Conservation (phyloP, 495 filamentous ascomycete genomes). For the Penicillium pancosmium region DNA sequence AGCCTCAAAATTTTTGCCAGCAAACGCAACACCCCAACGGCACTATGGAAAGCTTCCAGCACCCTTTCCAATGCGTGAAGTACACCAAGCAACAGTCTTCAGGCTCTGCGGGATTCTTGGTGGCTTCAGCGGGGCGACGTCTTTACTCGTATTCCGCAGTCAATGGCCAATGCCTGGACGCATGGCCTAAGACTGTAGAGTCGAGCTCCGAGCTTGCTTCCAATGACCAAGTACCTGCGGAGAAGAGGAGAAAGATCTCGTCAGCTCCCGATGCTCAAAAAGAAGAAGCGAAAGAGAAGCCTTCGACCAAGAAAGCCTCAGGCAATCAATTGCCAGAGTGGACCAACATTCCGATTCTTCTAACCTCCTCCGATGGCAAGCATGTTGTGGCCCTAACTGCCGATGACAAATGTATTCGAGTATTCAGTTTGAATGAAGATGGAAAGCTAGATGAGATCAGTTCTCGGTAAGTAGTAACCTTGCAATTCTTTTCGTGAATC, state of each 20-base stretch:
- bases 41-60: slow-evolving; percentile 42
- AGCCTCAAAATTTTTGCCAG: slow-evolving; percentile 19
- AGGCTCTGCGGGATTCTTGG: slow-evolving; percentile 41
- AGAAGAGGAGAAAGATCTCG: slow-evolving; percentile 55
- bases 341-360: slow-evolving; percentile 58
- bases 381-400: slow-evolving; percentile 77
- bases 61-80: slow-evolving; percentile 58
- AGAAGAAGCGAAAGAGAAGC: slow-evolving; percentile 17
- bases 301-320: slow-evolving; percentile 12
- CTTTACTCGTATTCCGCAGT: slow-evolving; percentile 53
- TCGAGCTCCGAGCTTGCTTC: slow-evolving; percentile 20
- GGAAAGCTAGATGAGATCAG: slow-evolving; percentile 69
- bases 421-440: slow-evolving; percentile 66
- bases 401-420: slow-evolving; percentile 88
- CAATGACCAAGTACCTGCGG: slow-evolving; percentile 44
- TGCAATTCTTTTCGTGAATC: neutral
- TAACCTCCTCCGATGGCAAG: slow-evolving; percentile 59
- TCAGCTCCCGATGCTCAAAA: slow-evolving; percentile 23
- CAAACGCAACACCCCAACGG: slow-evolving; percentile 19
- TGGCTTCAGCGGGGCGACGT: slow-evolving; percentile 59
- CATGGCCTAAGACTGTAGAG: slow-evolving; percentile 52
- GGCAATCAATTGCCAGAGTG: slow-evolving; percentile 32
- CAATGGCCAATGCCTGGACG: slow-evolving; percentile 45
- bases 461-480: slow-evolving; percentile 57
- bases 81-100: slow-evolving; percentile 39